Conservation (phyloP, 345 rosid species). For the Eucalyptus viminalis region DNA sequence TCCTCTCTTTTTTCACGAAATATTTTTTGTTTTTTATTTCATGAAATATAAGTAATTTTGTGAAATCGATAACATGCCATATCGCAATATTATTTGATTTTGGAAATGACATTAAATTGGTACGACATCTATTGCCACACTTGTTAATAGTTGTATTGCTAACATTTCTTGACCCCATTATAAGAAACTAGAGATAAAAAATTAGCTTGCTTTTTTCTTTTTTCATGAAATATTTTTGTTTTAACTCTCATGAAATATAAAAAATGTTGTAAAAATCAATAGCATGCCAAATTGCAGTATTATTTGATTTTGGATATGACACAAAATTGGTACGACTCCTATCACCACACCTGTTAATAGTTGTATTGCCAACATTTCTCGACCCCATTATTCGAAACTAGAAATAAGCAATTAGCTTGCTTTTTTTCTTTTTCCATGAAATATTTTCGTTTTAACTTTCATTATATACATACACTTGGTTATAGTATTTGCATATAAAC, state of each 20-base stretch:
- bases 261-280: background rate
- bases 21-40: too few relatives aligned
- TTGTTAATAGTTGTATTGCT: background rate
- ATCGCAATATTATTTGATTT: background rate
- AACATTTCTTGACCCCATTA: background rate
- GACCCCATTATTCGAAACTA: background rate
- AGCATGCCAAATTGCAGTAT: background rate
- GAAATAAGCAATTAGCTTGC: background rate
- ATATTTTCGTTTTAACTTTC: background rate
- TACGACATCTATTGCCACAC: too few relatives aligned
- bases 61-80: background rate
- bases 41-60: background rate
- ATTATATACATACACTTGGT: too few relatives aligned
- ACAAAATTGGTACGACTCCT: accelerated
- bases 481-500: background rate
- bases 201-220: too few relatives aligned
- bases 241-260: too few relatives aligned
- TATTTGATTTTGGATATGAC: background rate
- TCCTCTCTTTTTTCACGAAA: background rate
- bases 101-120: background rate
- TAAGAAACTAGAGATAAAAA: background rate
- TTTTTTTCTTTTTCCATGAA: background rate
- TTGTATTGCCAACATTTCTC: background rate
- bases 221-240: too few relatives aligned
- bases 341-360: background rate